Percentiles rank a stretch among this genome's conserved stretches.
These are phyloP conservation scores for Ogataea angusta DNA, from an alignment of 805 yeast species.

Conservation along the genomic window DNA sequence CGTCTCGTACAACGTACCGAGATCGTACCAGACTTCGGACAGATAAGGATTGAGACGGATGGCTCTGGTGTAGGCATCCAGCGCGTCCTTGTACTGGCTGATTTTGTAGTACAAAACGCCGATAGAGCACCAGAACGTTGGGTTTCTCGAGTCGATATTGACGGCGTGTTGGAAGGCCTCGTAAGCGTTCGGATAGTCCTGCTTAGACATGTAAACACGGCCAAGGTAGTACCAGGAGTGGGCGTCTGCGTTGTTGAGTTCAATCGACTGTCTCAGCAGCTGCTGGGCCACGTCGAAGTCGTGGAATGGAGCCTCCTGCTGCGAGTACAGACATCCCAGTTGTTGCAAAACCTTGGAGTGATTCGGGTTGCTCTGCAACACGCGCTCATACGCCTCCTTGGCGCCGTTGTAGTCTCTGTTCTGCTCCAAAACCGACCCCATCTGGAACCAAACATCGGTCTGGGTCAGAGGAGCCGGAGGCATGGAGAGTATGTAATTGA, in stretches of 20 bases:
- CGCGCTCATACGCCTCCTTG: conserved; percentile 92
- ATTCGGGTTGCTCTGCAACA: conserved; percentile 81
- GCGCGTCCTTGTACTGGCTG: conserved; percentile 92
- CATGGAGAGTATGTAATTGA: conserved; percentile 81
- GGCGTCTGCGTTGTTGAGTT: conserved; percentile 86
- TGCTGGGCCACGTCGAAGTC: conserved; percentile 82
- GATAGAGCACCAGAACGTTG: conserved; percentile 95
- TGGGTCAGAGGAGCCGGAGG: conserved; percentile 97
- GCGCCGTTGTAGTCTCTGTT: conserved; percentile 91
- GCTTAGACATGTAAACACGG: conserved; percentile 93
- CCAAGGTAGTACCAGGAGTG: conserved; percentile 98
- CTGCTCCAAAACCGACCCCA: conserved; percentile 93
- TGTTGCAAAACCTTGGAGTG: conserved; percentile 97
- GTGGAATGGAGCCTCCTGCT: conserved; percentile 62
- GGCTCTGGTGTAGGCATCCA: conserved; percentile 96
- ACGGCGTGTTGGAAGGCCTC: conserved; percentile 99
- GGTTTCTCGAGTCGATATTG: conserved; percentile 92
- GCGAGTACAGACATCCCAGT: conserved; percentile 90
- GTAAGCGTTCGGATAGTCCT: conserved; percentile 93
- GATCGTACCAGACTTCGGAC: conserved; percentile 97
- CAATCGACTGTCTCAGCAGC: conserved; percentile 81
- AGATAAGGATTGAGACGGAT: conserved; percentile 93
- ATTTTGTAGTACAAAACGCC: conserved; percentile 97
- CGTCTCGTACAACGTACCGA: conserved; percentile 94
- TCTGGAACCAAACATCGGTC: conserved; percentile 98